These are phyloP conservation scores for Chalciporus sp. DNA, from an alignment of 1,284 basidiomycete species.

Conservation along the genomic window DNA sequence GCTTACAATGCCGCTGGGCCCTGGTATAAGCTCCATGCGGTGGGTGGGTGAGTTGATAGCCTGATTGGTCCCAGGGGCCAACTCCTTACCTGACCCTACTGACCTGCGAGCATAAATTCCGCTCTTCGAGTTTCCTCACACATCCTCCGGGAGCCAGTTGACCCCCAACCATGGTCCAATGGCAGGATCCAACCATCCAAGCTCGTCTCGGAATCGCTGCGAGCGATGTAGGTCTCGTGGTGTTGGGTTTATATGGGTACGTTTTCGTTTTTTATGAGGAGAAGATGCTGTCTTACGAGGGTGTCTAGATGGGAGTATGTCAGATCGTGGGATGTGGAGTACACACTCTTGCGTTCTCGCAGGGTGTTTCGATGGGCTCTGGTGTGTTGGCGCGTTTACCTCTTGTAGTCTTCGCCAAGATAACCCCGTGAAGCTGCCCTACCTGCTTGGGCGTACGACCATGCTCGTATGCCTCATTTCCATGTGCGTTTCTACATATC, in stretches of 20 bases:
- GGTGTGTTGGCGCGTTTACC: too few relatives aligned
- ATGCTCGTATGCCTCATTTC: constrained; percentile 18
- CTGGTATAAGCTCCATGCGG: too few relatives aligned
- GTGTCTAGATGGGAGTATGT: constrained; percentile 24
- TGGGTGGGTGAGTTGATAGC: too few relatives aligned
- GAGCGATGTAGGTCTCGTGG: constrained; percentile 12
- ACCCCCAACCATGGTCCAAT: constrained; percentile 13
- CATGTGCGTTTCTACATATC: constrained; percentile 5
- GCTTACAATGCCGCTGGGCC: too few relatives aligned
- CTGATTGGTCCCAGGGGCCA: too few relatives aligned
- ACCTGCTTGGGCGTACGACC: constrained; percentile 16
- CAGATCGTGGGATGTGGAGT: constrained; percentile 23
- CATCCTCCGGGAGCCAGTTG: too few relatives aligned
- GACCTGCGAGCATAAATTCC: too few relatives aligned
- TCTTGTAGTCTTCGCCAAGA: background rate
- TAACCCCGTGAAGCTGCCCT: constrained; percentile 17
- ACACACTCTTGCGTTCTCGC: constrained; percentile 19
- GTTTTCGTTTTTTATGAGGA: background rate
- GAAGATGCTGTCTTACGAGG: background rate
- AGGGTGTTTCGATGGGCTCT: constrained; percentile 8
- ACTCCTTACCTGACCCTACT: too few relatives aligned
- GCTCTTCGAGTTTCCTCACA: too few relatives aligned
- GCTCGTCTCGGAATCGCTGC: background rate
- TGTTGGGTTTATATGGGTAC: constrained; percentile 21
- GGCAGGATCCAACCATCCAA: constrained; percentile 1